These are phyloP conservation scores for Chalciporus piperatus DNA, from an alignment of 768 basidiomycete species.

Conservation along the genomic window DNA sequence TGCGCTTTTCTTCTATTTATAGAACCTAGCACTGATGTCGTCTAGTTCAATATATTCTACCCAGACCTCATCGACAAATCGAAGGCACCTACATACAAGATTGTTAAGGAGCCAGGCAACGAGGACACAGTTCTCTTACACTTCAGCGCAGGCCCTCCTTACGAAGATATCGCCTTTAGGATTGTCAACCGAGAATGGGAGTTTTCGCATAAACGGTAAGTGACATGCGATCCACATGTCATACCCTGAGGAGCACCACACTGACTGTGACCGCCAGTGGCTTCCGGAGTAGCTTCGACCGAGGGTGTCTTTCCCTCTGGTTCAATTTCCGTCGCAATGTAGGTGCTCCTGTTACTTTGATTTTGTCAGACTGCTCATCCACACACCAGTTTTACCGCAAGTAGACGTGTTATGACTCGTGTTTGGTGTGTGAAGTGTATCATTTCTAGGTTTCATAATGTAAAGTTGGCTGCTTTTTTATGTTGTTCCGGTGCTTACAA, in stretches of 20 bases:
- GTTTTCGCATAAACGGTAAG: conserved; percentile 91
- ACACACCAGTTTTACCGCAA: conserved; percentile 74
- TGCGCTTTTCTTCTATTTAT: conserved; percentile 7
- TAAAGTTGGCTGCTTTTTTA: conserved; percentile 23
- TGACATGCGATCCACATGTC: neutral
- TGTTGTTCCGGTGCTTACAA: conserved; percentile 16
- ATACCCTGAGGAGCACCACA: conserved; percentile 11
- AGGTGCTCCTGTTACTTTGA: conserved; percentile 33
- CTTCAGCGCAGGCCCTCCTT: conserved; percentile 96
- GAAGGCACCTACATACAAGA: conserved; percentile 95
- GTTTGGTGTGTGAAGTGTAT: conserved; percentile 20
- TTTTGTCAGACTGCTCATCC: conserved; percentile 15
- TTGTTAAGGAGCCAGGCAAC: conserved; percentile 90
- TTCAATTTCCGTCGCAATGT: conserved; percentile 95
- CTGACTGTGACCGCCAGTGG: conserved; percentile 51
- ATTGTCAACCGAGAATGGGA: conserved; percentile 99
- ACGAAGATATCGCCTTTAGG: conserved; percentile 97
- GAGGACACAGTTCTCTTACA: conserved; percentile 92
- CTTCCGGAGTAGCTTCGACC: conserved; percentile 95
- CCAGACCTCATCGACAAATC: conserved; percentile 98
- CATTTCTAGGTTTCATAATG: conserved; percentile 20
- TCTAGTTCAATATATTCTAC: conserved; percentile 94
- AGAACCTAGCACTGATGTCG: conserved; percentile 10
- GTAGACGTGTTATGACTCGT: conserved; percentile 35
- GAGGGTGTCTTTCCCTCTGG: conserved; percentile 94